Evolutionary conservation across 2,329 filamentous ascomycete genomes (phyloP), one percentile per base, ranked within the genome.

Genomic region (Shiraia bambusicola): DNA sequence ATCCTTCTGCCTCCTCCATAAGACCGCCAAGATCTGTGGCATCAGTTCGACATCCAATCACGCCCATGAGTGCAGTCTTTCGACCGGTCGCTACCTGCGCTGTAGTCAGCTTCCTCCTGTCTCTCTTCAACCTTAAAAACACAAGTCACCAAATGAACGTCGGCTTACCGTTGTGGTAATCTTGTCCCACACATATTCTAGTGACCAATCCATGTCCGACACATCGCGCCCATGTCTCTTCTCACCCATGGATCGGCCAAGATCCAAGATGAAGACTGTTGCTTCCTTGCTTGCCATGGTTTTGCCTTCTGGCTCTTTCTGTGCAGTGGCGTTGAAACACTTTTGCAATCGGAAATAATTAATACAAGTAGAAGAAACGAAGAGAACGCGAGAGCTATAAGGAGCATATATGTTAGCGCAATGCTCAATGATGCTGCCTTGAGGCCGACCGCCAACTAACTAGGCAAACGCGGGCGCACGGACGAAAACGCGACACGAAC

Each of bases 181-280:
- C 65, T 88, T 93, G 75, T 97, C 92, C 91, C 92, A 98, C 35
- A 97, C 80, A 70, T 95, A 98, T 49, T 82, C 82, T 82, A 97
- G 84, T 34, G 83, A 81, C 82, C 86, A 98, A 47, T 96, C 88
- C 13, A 98, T 79, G 65, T 97, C 87, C 3, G 86, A 86, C 65
- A 92, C 81, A 14, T 74, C 65, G 53, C 93, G 83, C 17, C 86
- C 88, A 71, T 81, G 77, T 56, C 82, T 80, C 56, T 76, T 79
- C 63, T 86, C 76, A 43, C 78, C 85, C 87, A 95, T 96, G n/a
- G 91, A 87, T 60, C 74, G 76, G 43, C 90, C 91, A 16, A 96
- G 76, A 71, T 98, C 93, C 47, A 98, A 72, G 56, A 98, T 86
- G 69, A 93, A 98, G 30, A 97, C 81, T 0, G 86, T 93, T 7